phyloP scores from a whole-genome alignment of 78 protist species.

The Isochrysis galbana region DNA sequence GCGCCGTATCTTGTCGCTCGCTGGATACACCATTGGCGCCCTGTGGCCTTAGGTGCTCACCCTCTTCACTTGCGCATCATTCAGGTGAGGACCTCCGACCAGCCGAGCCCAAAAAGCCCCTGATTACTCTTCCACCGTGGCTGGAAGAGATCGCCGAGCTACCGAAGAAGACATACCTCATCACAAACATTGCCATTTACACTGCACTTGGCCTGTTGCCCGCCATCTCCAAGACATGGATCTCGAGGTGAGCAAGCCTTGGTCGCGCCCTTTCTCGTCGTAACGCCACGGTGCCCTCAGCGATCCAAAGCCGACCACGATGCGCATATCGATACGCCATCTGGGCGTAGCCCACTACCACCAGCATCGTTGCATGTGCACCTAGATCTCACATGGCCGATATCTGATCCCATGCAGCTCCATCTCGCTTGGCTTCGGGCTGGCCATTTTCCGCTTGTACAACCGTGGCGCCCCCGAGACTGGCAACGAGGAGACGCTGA shows the following conservation, averaged over 20 bases:
- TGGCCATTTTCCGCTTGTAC: background rate
- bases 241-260: too few species aligned
- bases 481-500: background rate
- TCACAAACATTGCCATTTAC: background rate
- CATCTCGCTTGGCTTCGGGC: background rate
- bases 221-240: background rate
- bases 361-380: too few species aligned
- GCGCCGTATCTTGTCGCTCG: background rate
- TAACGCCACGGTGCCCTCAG: too few species aligned
- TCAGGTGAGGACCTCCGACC: background rate
- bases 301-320: too few species aligned
- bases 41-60: too few species aligned
- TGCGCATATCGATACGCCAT: too few species aligned
- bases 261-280: too few species aligned
- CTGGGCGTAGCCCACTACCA: too few species aligned
- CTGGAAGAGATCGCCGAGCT: background rate
- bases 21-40: background rate
- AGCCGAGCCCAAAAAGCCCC: background rate
- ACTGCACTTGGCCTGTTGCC: background rate
- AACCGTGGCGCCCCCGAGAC: constrained; percentile 3
- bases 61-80: too few species aligned
- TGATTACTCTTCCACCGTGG: background rate
- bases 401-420: too few species aligned
- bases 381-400: too few species aligned
- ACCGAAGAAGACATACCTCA: background rate